These are phyloP conservation scores for Opeltia flavorubescens DNA, from an alignment of 495 filamentous ascomycete species.

Conservation along the genomic window DNA sequence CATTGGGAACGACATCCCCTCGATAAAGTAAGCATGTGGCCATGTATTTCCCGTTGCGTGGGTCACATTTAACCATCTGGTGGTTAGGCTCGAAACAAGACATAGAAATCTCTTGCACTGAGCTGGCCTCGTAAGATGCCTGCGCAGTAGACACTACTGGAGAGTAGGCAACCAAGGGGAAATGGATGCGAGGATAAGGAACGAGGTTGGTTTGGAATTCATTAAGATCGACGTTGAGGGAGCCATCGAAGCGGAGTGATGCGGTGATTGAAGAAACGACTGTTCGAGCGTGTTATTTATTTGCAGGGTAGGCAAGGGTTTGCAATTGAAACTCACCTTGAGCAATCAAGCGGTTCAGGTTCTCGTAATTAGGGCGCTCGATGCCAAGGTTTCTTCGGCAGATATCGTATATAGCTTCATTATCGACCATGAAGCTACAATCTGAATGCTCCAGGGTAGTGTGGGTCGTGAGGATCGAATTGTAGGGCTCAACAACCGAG, in stretches of 20 bases:
- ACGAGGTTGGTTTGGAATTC: constrained; percentile 99
- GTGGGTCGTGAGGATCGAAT: constrained; percentile 97
- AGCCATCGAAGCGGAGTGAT: constrained; percentile 95
- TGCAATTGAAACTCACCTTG: constrained; percentile 45
- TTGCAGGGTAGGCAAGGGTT: background rate
- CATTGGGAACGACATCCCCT: constrained; percentile 93
- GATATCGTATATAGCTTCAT: constrained; percentile 99
- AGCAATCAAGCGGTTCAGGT: constrained; percentile 95
- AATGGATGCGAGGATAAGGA: constrained; percentile 97
- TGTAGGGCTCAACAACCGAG: constrained; percentile 97
- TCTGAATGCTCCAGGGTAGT: constrained; percentile 98
- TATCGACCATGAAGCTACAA: constrained; percentile 99
- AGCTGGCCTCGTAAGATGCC: constrained; percentile 83
- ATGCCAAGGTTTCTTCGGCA: constrained; percentile 95
- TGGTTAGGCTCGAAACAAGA: constrained; percentile 66
- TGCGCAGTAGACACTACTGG: constrained; percentile 88
- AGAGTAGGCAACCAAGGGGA: constrained; percentile 91
- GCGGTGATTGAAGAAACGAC: constrained; percentile 98
- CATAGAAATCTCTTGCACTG: constrained; percentile 49
- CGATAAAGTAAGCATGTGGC: constrained; percentile 96
- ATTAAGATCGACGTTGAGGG: constrained; percentile 97
- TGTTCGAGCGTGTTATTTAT: constrained; percentile 14
- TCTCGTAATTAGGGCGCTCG: constrained; percentile 92
- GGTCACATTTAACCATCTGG: constrained; percentile 99
- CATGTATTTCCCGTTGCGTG: constrained; percentile 99